Percentiles rank a stretch among this genome's conserved stretches.
These are phyloP conservation scores for Fusarium solani-melongenae DNA, from an alignment of 2,329 filamentous ascomycete genomes.

Conservation along the genomic window DNA sequence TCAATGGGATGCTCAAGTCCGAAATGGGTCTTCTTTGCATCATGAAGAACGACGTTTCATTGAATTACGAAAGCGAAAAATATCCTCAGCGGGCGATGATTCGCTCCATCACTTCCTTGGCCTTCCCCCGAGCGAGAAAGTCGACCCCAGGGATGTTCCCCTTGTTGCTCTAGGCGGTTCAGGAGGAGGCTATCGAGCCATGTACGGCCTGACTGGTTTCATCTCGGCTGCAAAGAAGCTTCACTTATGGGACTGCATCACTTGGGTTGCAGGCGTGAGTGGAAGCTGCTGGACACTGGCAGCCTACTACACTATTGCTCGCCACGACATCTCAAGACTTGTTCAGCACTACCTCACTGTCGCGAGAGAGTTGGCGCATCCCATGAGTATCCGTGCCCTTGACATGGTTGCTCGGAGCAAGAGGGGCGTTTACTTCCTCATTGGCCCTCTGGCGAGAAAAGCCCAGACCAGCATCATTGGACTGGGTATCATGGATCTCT, in stretches of 20 bases:
- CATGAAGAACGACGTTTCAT: constrained; percentile 23
- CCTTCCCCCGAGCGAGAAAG: constrained; percentile 4
- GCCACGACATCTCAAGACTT: constrained; percentile 22
- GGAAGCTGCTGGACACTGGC: constrained; percentile 41
- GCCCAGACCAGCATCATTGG: constrained; percentile 40
- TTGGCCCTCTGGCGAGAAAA: constrained; percentile 34
- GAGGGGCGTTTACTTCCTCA: constrained; percentile 32
- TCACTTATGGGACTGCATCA: constrained; percentile 34
- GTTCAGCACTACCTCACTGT: constrained; percentile 31
- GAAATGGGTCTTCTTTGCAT: constrained; percentile 25
- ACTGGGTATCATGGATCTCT: constrained; percentile 37
- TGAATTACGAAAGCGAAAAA: constrained; percentile 11
- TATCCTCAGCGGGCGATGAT: constrained; percentile 24
- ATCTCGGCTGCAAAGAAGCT: constrained; percentile 27
- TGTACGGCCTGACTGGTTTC: constrained; percentile 39
- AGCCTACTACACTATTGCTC: constrained; percentile 38
- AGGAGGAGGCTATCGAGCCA: constrained; percentile 38
- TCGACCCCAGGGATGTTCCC: constrained; percentile 32
- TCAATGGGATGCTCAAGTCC: constrained; percentile 30
- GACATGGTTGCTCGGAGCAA: constrained; percentile 28
- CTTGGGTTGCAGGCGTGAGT: constrained; percentile 37
- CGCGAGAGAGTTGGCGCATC: constrained; percentile 33
- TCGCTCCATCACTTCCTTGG: constrained; percentile 24
- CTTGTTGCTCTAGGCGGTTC: constrained; percentile 36
- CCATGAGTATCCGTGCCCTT: constrained; percentile 31